Evolutionary conservation across 495 filamentous ascomycete species (phyloP), one percentile per base, ranked within the genome.

Genomic region (Sabuloglossum arenarium): DNA sequence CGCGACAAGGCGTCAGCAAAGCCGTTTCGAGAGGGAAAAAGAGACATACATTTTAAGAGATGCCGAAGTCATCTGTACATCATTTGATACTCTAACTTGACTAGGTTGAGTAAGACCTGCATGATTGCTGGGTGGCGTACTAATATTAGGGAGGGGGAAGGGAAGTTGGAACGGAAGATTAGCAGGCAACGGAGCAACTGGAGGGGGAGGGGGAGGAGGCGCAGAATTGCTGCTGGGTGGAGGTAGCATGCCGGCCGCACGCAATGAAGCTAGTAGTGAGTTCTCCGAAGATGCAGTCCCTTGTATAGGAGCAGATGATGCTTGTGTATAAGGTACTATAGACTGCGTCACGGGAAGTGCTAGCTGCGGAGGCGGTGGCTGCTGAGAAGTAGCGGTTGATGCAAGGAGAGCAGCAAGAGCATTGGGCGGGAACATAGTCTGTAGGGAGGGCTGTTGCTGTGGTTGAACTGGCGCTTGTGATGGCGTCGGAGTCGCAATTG

Each of bases 11-110:
- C 19, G 14, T 58, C 23, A 58, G 56, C 14, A 57, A 19, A 30
- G 46, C 27, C 14, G 1, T 34, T 42, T 14, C 25, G 12, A 29
- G 21, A n/a, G 46, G 16, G 47, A 37, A 6, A 42, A 19, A 60
- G 59, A 45, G 56, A 71, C 80, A 68, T 78, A 85, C 84, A 80
- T 79, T 71, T 89, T 90, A 24, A 94, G 75, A 52, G 86, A 87
- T 11, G 79, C 73, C 24, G 81, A 75, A 56, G 74, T 83, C 68
- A 89, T 70, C 60, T 80, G 73, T 54, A 88, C 79, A 64, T 80
- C 78, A 62, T 79, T 76, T 47, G 71, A 68, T 37, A 70, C 59
- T 31, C 68, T 64, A 10, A 65, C 65, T 28, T 71, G 29, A 16
- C 43, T 14, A 37, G 46, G 28, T n/a, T 49, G 56, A 32, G 56